Evolutionary conservation across 2,329 filamentous ascomycete species (phyloP).

Genomic region (Fusarium mangiferae): DNA sequence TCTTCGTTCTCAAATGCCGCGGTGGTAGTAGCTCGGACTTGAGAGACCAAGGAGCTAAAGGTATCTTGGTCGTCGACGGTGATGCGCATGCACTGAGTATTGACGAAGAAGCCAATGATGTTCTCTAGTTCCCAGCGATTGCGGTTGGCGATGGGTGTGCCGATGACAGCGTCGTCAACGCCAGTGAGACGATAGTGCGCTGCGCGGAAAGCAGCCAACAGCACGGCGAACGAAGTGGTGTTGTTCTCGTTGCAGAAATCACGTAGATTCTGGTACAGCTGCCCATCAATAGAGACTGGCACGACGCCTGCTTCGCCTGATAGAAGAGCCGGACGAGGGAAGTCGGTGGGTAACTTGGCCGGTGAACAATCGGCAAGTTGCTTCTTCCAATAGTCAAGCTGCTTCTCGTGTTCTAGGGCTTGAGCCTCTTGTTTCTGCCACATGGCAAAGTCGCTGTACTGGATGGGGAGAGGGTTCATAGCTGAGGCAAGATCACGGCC

Average conservation of each 20-base stretch:
- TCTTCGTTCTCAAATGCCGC: conserved; percentile 6
- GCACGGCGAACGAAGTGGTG: conserved; percentile 21
- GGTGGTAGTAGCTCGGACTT: conserved; percentile 7
- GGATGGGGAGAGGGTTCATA: conserved; percentile 30
- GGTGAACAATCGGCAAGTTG: conserved; percentile 30
- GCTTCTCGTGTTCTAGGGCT: conserved; percentile 23
- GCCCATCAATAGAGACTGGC: conserved; percentile 6
- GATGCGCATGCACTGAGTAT: conserved; percentile 42
- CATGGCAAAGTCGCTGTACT: conserved; percentile 41
- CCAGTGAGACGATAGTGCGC: conserved; percentile 44
- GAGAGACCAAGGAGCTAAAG: conserved; percentile 21
- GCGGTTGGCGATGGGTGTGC: conserved; percentile 31
- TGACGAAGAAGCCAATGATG: conserved; percentile 44
- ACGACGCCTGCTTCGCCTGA: conserved; percentile 24
- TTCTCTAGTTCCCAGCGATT: conserved; percentile 27
- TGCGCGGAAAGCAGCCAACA: conserved; percentile 40
- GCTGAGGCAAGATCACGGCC: background rate
- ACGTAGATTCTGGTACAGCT: conserved; percentile 8
- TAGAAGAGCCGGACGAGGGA: conserved; percentile 13
- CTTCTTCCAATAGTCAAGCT: conserved; percentile 39
- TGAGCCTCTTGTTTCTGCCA: conserved; percentile 40
- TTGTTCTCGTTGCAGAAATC: conserved; percentile 15
- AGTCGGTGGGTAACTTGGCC: conserved; percentile 29
- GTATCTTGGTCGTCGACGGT: conserved; percentile 15
- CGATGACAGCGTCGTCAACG: conserved; percentile 37